Evolutionary conservation across 345 rosid genomes (phyloP).

Genomic region (Nasturtium officinale): DNA sequence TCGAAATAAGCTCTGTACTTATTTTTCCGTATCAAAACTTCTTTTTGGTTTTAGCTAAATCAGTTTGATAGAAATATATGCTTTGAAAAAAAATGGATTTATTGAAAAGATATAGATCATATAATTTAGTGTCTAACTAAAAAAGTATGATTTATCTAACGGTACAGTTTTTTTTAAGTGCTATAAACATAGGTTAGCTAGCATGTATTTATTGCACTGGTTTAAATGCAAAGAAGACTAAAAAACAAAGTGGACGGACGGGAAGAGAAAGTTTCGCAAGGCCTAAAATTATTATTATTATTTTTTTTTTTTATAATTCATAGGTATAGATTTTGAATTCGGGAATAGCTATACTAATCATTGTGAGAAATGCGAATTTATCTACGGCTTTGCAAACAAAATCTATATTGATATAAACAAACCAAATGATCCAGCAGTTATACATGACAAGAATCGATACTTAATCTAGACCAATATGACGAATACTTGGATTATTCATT

Average conservation of each 20-base stretch:
- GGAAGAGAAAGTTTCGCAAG: conserved; percentile 14
- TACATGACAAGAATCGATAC: no score
- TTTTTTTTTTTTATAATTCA: no score
- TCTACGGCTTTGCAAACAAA: no score
- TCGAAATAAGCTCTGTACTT: background rate
- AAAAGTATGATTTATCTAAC: background rate
- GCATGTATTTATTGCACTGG: background rate
- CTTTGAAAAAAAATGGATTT: background rate
- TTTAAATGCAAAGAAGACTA: conserved; percentile 3
- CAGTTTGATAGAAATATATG: background rate
- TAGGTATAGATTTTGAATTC: no score
- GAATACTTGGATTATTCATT: conserved; percentile 12
- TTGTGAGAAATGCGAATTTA: no score
- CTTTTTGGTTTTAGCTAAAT: background rate
- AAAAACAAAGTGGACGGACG: conserved; percentile 13
- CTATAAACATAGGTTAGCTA: background rate
- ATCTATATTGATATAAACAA: no score
- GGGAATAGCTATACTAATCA: no score
- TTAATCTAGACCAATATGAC: no score
- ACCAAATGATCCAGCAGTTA: no score
- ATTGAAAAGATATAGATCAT: background rate
- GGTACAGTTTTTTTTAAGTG: background rate
- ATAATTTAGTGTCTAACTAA: background rate
- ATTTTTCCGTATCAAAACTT: background rate
- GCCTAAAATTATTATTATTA: background rate